Evolutionary conservation across 768 basidiomycete genomes (phyloP), one percentile per base, ranked within the genome.

Genomic region (Paxillus ammoniavirescens): DNA sequence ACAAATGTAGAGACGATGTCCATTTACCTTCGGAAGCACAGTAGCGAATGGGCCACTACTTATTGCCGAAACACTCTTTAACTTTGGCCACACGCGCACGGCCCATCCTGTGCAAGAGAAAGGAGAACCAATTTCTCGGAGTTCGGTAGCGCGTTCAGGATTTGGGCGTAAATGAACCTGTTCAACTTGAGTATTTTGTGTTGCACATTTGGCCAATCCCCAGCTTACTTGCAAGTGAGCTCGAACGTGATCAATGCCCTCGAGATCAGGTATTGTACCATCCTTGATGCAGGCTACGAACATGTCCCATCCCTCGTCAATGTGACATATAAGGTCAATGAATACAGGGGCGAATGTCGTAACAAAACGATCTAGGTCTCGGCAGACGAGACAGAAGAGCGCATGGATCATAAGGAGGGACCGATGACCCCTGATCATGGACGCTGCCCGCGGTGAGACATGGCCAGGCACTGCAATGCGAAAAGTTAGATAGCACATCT

Each of bases 31-130:
- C 2, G 64, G 57, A 14, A 63, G 13, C 3, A 42, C 50, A 1
- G 41, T 53, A 2, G 45, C 42, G 42, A 61, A 61, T 2, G 55
- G 43, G 21, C 62, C 62, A 17, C 55, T 63, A 10, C 55, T 57
- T 23, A 60, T 28, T 6, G 49, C 45, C 3, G 12, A 31, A 12
- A 62, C 7, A 30, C 37, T 49, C 13, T 51, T 38, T 10, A 59
- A 48, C 9, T 45, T 43, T 18, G 60, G 57, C 57, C 60, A 63
- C 9, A 61, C 51, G 17, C 42, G 57, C 1, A 45, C 55, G 3
- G 55, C 49, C 62, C 57, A 63, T 18, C 57, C 62, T 15, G 36
- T 44, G 15, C 40, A 41, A 1, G 53, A 54, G 8, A 38, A 54
- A 26, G 62, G 55, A 7, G 54, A 54, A 0, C 62, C 57, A 38